Evolutionary conservation across 768 basidiomycete genomes (phyloP).

Genomic region (Hebeloma cylindrosporum): DNA sequence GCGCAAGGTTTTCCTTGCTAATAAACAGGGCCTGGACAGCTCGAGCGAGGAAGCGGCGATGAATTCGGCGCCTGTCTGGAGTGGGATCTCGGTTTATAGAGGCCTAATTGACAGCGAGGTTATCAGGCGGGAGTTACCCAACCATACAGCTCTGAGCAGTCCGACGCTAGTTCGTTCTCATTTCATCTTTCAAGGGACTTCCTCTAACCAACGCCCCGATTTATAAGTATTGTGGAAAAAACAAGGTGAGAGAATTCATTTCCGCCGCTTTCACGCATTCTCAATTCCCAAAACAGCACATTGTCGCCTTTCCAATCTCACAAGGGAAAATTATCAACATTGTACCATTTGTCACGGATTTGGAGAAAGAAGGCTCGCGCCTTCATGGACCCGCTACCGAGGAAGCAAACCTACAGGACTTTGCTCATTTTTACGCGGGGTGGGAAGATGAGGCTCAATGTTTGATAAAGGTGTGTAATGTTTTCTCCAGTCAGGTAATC

Average conservation of each 20-base stretch:
- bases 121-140: conserved; percentile 22
- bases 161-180: conserved; percentile 27
- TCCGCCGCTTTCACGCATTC: neutral
- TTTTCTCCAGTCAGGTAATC: neutral
- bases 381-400: conserved; percentile 37
- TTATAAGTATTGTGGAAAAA: conserved; percentile 32
- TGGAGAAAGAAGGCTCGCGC: conserved; percentile 29
- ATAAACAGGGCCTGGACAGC: conserved; percentile 3
- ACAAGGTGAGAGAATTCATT: conserved; percentile 22
- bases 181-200: neutral
- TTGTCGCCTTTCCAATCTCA: conserved; percentile 35
- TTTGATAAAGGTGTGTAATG: conserved; percentile 40
- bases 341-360: conserved; percentile 27
- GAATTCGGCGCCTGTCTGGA: conserved; percentile 35
- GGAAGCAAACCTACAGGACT: conserved; percentile 36
- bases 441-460: conserved; percentile 48
- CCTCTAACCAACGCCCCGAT: neutral
- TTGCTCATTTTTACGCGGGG: conserved; percentile 35
- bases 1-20: conserved; percentile 23
- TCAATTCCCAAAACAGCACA: conserved; percentile 21
- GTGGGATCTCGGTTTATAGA: conserved; percentile 40
- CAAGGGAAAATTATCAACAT: conserved; percentile 33
- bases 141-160: conserved; percentile 25
- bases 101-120: conserved; percentile 28
- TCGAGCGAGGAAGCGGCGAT: conserved; percentile 17